These are phyloP conservation scores for Selaginella moellendorffii DNA, from an alignment of 75 land plant species.

Conservation along the genomic window DNA sequence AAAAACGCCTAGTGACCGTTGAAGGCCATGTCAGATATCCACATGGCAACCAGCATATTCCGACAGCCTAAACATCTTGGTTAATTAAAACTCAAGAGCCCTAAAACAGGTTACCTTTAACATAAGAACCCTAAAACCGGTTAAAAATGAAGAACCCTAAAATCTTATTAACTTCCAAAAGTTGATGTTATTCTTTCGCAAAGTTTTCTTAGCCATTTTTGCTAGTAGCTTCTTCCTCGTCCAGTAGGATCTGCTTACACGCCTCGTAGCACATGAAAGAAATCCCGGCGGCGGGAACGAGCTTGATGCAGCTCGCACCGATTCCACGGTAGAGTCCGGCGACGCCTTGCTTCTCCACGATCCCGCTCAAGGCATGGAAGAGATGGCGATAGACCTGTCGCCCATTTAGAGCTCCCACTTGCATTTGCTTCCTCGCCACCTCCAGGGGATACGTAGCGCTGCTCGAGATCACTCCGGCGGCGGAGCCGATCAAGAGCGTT, in stretches of 20 bases:
- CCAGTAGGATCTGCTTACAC: slow-evolving; percentile 71
- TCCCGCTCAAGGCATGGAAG: slow-evolving; percentile 64
- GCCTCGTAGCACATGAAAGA: slow-evolving; percentile 98
- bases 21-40: too few species aligned
- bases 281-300: slow-evolving; percentile 95
- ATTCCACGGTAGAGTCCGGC: slow-evolving; percentile 69
- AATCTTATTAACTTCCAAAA: background rate
- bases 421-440: slow-evolving; percentile 91
- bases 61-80: slow-evolving; percentile 6
- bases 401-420: slow-evolving; percentile 74
- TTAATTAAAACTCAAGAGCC: background rate
- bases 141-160: background rate
- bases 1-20: too few species aligned
- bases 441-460: slow-evolving; percentile 77
- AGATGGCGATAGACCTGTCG: slow-evolving; percentile 61
- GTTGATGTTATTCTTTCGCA: background rate
- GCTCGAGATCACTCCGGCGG: slow-evolving; percentile 74
- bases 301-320: slow-evolving; percentile 90
- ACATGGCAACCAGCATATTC: slow-evolving; percentile 1
- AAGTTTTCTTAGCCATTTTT: slow-evolving; percentile 8
- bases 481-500: slow-evolving; percentile 73
- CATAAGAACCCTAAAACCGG: background rate
- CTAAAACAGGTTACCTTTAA: background rate
- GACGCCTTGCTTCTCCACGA: slow-evolving; percentile 69
- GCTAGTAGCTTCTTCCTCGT: slow-evolving; percentile 51